Base-by-base conservation (phyloP, 2,329 filamentous ascomycete species). In the Penicillium concentricum region DNA sequence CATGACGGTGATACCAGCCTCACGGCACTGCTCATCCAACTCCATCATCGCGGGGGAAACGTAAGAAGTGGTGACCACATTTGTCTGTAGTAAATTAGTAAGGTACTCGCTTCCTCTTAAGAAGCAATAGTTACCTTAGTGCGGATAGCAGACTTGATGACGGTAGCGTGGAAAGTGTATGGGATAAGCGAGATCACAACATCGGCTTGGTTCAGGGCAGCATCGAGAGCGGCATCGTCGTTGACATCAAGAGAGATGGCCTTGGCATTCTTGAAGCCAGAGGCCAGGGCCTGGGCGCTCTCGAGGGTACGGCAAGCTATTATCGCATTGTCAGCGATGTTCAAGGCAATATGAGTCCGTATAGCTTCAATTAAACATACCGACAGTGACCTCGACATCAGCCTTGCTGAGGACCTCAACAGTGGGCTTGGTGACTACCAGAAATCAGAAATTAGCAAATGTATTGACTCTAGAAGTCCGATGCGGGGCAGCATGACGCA, bases 1-100 rank as follows among this genome's bases (percentile, higher is more conserved):
- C 89, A 97, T 92, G 72, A 97, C 92, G 12, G 91, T 96, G 73
- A 97, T 97, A 60, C 92, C 92, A 18, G 93, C 93, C 61, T 88
- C 89, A 83, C 96, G 96, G 74, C 84, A 86, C 67, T 88, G 81
- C 68, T 87, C 81, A 69, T 97, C 89, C 49, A 97, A 86, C 80
- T 92, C 93, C 79, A 88, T 77, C 92, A 97, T 97, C 63, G 91
- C 90, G 4, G 91, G 91, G 5, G 90, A 95, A 65, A 96, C 90
- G 73, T 97, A 97, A 64, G 87, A 91, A 30, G 93, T 97, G 57
- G 93, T 97, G 71, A 97, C 92, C 59, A 97, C 92, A 80, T 97
- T 81, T 84, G 93, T 96, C 89, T 55, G 30, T 35, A 13, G 15
- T 24, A 15, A 16, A 35, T 46, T 46, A 46, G 44, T 24, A 4